These are phyloP conservation scores for Zalaria obscura DNA, from an alignment of 2,329 filamentous ascomycete species.

Conservation along the genomic window DNA sequence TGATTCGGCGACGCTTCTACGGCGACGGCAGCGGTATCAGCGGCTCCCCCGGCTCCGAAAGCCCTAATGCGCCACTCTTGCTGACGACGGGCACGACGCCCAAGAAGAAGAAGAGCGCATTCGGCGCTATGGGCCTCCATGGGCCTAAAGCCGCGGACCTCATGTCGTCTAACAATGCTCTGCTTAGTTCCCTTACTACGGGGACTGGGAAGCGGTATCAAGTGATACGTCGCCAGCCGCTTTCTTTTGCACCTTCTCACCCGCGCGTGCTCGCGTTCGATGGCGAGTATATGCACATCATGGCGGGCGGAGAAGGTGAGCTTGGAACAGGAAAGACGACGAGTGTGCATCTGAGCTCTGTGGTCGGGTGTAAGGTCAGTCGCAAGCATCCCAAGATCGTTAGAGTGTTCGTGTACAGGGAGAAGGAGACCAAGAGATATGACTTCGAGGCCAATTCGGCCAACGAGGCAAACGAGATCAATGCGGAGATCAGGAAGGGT, in stretches of 20 bases:
- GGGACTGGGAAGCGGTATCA: constrained; percentile 49
- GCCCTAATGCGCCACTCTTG: constrained; percentile 52
- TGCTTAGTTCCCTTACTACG: constrained; percentile 5
- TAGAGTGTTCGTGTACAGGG: constrained; percentile 64
- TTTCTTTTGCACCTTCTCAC: constrained; percentile 63
- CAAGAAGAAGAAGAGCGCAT: constrained; percentile 29
- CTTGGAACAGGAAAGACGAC: constrained; percentile 54
- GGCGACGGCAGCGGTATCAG: constrained; percentile 24
- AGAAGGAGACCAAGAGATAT: constrained; percentile 65
- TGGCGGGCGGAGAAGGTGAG: constrained; percentile 34
- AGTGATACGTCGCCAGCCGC: constrained; percentile 69
- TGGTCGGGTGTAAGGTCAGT: constrained; percentile 69
- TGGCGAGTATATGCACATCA: constrained; percentile 76
- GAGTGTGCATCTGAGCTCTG: constrained; percentile 68
- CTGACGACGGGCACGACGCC: constrained; percentile 37
- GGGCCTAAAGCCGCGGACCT: constrained; percentile 26
- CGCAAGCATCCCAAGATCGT: constrained; percentile 70
- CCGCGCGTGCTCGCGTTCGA: constrained; percentile 68
- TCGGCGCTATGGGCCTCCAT: constrained; percentile 3
- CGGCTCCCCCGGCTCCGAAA: constrained; percentile 54
- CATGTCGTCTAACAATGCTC: constrained; percentile 11
- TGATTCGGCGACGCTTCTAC: constrained; percentile 60
- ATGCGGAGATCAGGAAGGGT: constrained; percentile 63
- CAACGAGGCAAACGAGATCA: constrained; percentile 65
- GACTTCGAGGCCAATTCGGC: constrained; percentile 67